Conservation (phyloP, 1,139 yeast species). For the Hyphopichia fennica region DNA sequence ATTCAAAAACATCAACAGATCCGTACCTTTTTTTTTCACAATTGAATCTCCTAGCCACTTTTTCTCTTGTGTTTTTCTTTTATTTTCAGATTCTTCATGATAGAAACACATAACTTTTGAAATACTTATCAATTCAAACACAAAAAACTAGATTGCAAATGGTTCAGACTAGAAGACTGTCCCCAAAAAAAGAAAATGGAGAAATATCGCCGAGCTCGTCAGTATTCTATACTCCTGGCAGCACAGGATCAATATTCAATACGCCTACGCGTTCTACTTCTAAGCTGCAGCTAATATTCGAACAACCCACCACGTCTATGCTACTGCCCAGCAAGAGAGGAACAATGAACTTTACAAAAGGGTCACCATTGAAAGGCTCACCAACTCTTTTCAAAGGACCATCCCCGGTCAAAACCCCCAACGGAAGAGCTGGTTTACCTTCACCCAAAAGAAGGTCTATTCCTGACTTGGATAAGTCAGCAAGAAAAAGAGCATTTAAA, state of each 20-base stretch:
- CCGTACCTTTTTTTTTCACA: neutral
- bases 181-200: neutral
- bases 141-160: neutral
- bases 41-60: neutral
- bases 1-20: neutral
- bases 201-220: neutral
- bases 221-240: constrained; percentile 1
- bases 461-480: constrained; percentile 48
- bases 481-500: constrained; percentile 48
- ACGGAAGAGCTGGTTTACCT: constrained; percentile 46
- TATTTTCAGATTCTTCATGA: neutral
- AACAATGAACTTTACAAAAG: neutral
- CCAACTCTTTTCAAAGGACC: constrained; percentile 11
- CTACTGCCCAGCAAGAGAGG: constrained; percentile 1
- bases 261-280: neutral
- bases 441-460: constrained; percentile 45
- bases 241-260: neutral
- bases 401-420: constrained; percentile 36
- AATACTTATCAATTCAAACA: neutral
- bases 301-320: neutral
- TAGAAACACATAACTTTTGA: neutral
- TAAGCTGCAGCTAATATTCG: neutral
- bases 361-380: neutral
- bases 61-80: neutral
- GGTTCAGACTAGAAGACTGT: neutral